Percentiles rank a stretch among this genome's conserved stretches.
Conservation (phyloP, 306 rosid genomes). For the Vigna mungo region DNA sequence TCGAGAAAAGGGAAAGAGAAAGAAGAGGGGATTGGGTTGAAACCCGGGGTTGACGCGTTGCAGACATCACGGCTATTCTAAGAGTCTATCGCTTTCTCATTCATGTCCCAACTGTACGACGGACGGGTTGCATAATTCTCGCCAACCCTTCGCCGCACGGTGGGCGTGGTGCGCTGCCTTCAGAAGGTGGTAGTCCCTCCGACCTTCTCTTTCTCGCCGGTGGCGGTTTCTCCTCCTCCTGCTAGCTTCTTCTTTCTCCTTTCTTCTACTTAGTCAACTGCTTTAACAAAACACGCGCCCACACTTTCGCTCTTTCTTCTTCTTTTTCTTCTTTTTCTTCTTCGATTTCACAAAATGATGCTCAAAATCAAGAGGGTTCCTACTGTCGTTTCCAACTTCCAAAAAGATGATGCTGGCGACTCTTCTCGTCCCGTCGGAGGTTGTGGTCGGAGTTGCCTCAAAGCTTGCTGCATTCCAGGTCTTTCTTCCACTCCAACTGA, state of each 20-base stretch:
- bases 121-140: slow-evolving; percentile 69
- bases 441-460: slow-evolving; percentile 86
- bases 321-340: background rate
- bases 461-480: slow-evolving; percentile 86
- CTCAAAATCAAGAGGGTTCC: slow-evolving; percentile 94
- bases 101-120: slow-evolving; percentile 88
- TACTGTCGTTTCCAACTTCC: slow-evolving; percentile 86
- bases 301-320: background rate
- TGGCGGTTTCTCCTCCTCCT: slow-evolving; percentile 56
- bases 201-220: slow-evolving; percentile 99
- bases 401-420: slow-evolving; percentile 73
- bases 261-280: background rate
- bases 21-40: slow-evolving; percentile 50
- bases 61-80: slow-evolving; percentile 97
- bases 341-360: slow-evolving; percentile 46
- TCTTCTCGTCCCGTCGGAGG: slow-evolving; percentile 64
- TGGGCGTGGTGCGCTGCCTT: slow-evolving; percentile 99
- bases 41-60: slow-evolving; percentile 78
- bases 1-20: background rate
- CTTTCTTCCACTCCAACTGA: background rate
- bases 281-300: background rate
- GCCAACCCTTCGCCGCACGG: slow-evolving; percentile 99
- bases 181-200: slow-evolving; percentile 99
- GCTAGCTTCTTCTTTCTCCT: background rate
- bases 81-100: slow-evolving; percentile 62